A percentile compares a stretch with the other conserved stretches of the same genome.
These are phyloP conservation scores for Areca catechu DNA, from an alignment of 176 grass and related monocot genomes.

Conservation along the genomic window DNA sequence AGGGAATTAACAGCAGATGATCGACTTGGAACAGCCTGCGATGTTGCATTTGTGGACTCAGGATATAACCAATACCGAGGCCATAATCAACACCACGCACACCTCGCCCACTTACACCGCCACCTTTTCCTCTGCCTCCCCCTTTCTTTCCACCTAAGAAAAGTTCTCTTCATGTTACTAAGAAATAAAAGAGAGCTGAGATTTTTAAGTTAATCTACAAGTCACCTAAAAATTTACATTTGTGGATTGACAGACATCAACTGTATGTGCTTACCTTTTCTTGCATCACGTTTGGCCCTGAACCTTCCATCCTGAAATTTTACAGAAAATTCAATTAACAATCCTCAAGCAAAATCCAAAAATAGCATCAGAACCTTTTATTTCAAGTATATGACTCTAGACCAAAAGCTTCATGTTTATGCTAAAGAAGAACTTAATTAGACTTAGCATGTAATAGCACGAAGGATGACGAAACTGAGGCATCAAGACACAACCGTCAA, in stretches of 20 bases:
- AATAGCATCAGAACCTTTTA: not conserved
- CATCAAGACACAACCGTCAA: too few relatives aligned
- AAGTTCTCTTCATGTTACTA: slow-evolving; percentile 13
- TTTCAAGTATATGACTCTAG: not conserved
- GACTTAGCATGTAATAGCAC: too few relatives aligned
- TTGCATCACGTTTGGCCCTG: slow-evolving; percentile 75
- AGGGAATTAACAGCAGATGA: slow-evolving; percentile 44
- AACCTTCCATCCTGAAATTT: slow-evolving; percentile 83
- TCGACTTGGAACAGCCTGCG: slow-evolving; percentile 42
- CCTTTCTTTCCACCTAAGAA: slow-evolving; percentile 76
- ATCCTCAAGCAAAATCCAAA: not conserved
- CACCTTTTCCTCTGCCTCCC: slow-evolving; percentile 55
- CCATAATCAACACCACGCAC: slow-evolving; percentile 97
- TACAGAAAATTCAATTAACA: slow-evolving; percentile 16
- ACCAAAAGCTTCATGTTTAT: too few relatives aligned
- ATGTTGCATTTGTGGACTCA: slow-evolving; percentile 36
- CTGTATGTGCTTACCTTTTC: slow-evolving; percentile 49
- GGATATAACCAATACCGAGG: slow-evolving; percentile 79
- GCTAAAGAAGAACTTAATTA: too few relatives aligned
- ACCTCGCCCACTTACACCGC: slow-evolving; percentile 51
- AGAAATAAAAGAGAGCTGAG: not conserved
- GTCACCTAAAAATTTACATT: too few relatives aligned
- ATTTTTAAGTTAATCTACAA: not conserved
- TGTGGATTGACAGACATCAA: not conserved
- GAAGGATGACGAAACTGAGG: too few relatives aligned